Percentiles rank a stretch among this genome's conserved stretches.
Conservation (phyloP, 768 basidiomycete species). For the Sistotremastrum suecicum region DNA sequence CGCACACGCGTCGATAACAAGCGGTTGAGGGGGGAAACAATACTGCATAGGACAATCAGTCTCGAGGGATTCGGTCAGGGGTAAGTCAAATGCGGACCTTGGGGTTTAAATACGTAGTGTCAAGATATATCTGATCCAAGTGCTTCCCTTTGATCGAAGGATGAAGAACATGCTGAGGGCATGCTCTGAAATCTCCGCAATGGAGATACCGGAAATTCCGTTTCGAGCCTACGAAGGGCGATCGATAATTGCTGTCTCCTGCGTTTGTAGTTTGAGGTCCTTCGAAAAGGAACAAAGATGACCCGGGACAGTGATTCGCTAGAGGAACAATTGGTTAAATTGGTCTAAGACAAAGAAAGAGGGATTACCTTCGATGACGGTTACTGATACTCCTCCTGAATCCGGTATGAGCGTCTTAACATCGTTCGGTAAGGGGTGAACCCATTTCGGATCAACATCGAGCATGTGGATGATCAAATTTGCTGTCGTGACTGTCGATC, state of each 20-base stretch:
- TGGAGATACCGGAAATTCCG: constrained; percentile 80
- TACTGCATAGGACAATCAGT: constrained; percentile 34
- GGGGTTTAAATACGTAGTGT: constrained; percentile 91
- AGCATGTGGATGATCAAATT: constrained; percentile 89
- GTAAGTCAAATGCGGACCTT: constrained; percentile 30
- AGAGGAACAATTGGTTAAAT: not conserved
- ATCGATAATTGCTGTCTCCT: constrained; percentile 69
- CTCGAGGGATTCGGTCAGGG: not conserved
- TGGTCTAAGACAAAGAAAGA: constrained; percentile 15
- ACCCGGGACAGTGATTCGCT: constrained; percentile 51
- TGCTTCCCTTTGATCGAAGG: constrained; percentile 68
- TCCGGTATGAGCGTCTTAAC: constrained; percentile 58
- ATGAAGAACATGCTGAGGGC: constrained; percentile 76
- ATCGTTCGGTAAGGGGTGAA: constrained; percentile 77
- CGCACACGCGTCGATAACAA: constrained; percentile 87
- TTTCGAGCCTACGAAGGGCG: constrained; percentile 52
- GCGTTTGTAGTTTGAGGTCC: constrained; percentile 81
- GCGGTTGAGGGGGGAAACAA: constrained; percentile 89
- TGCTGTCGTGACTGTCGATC: constrained; percentile 68
- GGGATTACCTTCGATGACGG: constrained; percentile 96
- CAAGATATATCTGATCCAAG: constrained; percentile 83
- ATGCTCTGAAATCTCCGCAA: constrained; percentile 89
- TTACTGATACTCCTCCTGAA: constrained; percentile 77
- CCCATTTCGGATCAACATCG: constrained; percentile 78
- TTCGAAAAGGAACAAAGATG: constrained; percentile 87